Evolutionary conservation across 768 basidiomycete genomes (phyloP).

Genomic region (Amanita molliuscula): DNA sequence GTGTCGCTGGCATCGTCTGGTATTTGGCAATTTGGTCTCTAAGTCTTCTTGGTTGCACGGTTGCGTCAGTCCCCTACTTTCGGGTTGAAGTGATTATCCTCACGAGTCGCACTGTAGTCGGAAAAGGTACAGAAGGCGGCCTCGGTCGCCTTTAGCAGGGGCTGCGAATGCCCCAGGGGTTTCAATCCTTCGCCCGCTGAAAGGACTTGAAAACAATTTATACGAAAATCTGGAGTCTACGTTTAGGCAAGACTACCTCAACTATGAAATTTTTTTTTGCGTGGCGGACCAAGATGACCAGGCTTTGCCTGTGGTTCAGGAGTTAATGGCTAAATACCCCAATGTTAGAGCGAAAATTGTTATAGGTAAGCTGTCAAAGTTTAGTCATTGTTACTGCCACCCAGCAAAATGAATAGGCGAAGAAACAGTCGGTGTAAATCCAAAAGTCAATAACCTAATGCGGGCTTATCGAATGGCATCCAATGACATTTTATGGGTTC

Average conservation of each 20-base stretch:
- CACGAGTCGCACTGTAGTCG: conserved; percentile 35
- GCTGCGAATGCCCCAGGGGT: conserved; percentile 64
- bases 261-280: conserved; percentile 85
- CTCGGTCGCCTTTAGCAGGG: conserved; percentile 49
- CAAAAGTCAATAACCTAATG: conserved; percentile 95
- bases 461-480: conserved; percentile 71
- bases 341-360: conserved; percentile 61
- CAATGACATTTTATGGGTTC: conserved; percentile 90
- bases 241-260: conserved; percentile 85
- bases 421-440: conserved; percentile 82
- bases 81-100: not conserved
- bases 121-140: conserved; percentile 60
- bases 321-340: conserved; percentile 73
- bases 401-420: conserved; percentile 41
- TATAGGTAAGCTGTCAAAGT: conserved; percentile 43
- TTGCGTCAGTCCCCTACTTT: conserved; percentile 45
- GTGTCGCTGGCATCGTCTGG: conserved; percentile 43
- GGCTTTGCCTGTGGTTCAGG: conserved; percentile 73
- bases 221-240: conserved; percentile 95
- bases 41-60: conserved; percentile 53
- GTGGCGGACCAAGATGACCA: conserved; percentile 86
- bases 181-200: conserved; percentile 87
- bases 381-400: conserved; percentile 2
- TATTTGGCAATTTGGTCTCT: conserved; percentile 54
- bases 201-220: conserved; percentile 90